A percentile compares a stretch with the other conserved stretches of the same genome.
Conservation (phyloP, 805 yeast genomes). For the Wickerhamomyces queroliae region DNA sequence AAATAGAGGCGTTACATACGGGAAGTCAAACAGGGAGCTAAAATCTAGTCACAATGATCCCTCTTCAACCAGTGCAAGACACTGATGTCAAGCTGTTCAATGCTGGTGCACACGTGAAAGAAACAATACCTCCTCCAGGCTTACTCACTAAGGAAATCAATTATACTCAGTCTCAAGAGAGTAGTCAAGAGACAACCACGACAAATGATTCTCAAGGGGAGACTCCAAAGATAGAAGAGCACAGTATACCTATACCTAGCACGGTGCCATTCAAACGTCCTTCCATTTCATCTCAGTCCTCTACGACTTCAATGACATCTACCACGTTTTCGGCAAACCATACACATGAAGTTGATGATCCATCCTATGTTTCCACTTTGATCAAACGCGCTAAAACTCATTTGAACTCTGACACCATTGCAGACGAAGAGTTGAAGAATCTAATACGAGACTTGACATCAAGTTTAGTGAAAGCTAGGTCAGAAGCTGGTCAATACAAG, state of each 20-base stretch:
- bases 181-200: too few species aligned
- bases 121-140: background rate
- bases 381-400: background rate
- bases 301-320: background rate
- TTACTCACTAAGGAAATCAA: background rate
- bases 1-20: too few species aligned
- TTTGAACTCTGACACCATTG: background rate
- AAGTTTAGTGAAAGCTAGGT: slow-evolving; percentile 19
- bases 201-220: background rate
- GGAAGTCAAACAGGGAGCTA: too few species aligned
- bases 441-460: slow-evolving; percentile 15
- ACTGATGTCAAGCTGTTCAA: too few species aligned
- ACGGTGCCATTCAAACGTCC: background rate
- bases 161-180: background rate
- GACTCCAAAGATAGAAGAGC: background rate
- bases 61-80: too few species aligned
- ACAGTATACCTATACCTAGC: background rate
- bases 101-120: too few species aligned
- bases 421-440: slow-evolving; percentile 6
- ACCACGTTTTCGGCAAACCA: background rate
- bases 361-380: background rate
- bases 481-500: slow-evolving; percentile 28
- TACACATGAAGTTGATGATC: background rate
- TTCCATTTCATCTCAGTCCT: background rate
- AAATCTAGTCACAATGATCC: too few species aligned